Percentiles rank a stretch among this genome's conserved stretches.
Conservation (phyloP, 2,329 filamentous ascomycete genomes). For the Dendrostoma leiphaemia region DNA sequence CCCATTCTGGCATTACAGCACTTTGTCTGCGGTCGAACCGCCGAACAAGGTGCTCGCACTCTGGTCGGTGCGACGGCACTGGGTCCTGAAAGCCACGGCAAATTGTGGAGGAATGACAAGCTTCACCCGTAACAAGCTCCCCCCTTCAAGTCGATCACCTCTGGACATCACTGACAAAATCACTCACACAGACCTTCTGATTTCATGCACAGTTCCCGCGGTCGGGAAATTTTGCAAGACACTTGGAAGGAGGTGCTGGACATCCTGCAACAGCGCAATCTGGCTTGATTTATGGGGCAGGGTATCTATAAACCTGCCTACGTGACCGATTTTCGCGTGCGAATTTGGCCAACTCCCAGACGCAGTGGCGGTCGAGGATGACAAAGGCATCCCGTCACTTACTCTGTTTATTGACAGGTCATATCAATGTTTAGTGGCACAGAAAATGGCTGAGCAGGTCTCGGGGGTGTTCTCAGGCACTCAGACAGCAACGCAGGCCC, state of each 20-base stretch:
- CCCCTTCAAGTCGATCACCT: not conserved
- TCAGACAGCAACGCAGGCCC: too few relatives aligned
- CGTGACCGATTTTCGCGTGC: too few relatives aligned
- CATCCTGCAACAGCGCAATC: not conserved
- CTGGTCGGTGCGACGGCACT: constrained; percentile 39
- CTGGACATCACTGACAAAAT: too few relatives aligned
- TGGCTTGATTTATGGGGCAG: too few relatives aligned
- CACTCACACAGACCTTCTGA: constrained; percentile 4
- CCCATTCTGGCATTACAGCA: constrained; percentile 24
- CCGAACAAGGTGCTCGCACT: constrained; percentile 41
- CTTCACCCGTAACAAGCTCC: constrained; percentile 28
- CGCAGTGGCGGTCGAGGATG: too few relatives aligned
- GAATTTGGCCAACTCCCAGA: too few relatives aligned
- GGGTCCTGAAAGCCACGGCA: constrained; percentile 40
- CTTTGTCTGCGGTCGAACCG: constrained; percentile 35
- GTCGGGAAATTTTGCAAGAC: constrained; percentile 1
- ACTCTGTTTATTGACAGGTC: too few relatives aligned
- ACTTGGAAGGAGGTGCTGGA: constrained; percentile 5
- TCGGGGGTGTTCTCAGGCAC: too few relatives aligned
- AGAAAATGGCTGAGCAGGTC: too few relatives aligned
- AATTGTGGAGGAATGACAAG: constrained; percentile 40
- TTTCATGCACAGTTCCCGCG: constrained; percentile 1
- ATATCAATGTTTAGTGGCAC: too few relatives aligned
- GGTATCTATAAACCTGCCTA: too few relatives aligned
- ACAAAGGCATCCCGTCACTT: too few relatives aligned